A percentile compares a stretch with the other conserved stretches of the same genome.
These are phyloP conservation scores for Termitomyces titanicus DNA, from an alignment of 768 basidiomycete genomes.

Conservation along the genomic window DNA sequence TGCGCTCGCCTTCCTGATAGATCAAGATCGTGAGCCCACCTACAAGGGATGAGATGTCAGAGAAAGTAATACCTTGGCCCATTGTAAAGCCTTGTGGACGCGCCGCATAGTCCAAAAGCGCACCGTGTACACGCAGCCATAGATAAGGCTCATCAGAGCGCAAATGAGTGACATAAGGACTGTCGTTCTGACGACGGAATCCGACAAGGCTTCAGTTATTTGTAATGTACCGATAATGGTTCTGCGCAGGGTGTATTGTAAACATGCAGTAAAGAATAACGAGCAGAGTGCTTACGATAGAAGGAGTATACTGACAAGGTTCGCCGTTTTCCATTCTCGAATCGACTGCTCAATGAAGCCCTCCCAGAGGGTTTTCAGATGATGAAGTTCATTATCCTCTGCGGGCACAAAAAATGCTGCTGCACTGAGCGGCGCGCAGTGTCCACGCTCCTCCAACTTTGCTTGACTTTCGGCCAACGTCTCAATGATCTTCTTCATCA, in stretches of 20 bases:
- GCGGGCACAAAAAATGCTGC: conserved; percentile 1
- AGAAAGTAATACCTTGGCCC: conserved; percentile 34
- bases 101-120: conserved; percentile 69
- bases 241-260: conserved; percentile 26
- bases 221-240: conserved; percentile 72
- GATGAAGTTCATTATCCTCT: neutral
- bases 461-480: conserved; percentile 1
- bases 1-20: conserved; percentile 7
- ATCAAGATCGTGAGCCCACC: neutral
- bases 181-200: conserved; percentile 57
- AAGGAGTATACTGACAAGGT: conserved; percentile 66
- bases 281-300: conserved; percentile 32
- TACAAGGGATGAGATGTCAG: neutral
- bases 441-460: neutral
- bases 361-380: conserved; percentile 51
- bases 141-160: conserved; percentile 67
- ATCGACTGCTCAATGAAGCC: conserved; percentile 61
- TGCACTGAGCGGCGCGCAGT: neutral
- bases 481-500: neutral
- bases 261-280: neutral
- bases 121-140: conserved; percentile 74
- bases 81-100: conserved; percentile 66
- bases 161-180: conserved; percentile 64
- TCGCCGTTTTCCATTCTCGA: conserved; percentile 73
- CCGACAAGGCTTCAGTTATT: conserved; percentile 41